Conservation (phyloP, 371 early-diverging fungal species). For the Basidiobolus meristosporus region DNA sequence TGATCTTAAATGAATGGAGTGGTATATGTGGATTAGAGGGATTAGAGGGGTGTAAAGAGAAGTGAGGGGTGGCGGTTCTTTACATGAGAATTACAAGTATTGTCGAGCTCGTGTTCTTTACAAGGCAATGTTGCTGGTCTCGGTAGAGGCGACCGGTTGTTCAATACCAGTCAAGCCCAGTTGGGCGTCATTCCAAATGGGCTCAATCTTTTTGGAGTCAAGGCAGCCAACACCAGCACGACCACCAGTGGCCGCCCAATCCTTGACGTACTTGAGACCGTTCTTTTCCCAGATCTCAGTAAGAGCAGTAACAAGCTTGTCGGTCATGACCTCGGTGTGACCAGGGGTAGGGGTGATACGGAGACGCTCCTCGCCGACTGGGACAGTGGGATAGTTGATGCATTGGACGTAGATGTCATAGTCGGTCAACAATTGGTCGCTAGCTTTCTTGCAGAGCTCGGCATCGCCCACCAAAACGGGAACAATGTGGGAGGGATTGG, state of each 20-base stretch:
- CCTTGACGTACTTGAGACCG: constrained; percentile 57
- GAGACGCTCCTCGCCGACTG: constrained; percentile 88
- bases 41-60: too few relatives aligned
- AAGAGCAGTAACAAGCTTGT: constrained; percentile 66
- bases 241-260: constrained; percentile 76
- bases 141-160: too few relatives aligned
- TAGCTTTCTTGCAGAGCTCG: constrained; percentile 74
- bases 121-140: too few relatives aligned
- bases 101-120: too few relatives aligned
- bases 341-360: constrained; percentile 96
- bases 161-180: constrained; percentile 7
- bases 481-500: constrained; percentile 96
- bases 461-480: constrained; percentile 95
- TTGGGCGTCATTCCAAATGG: constrained; percentile 44
- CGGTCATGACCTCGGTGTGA: constrained; percentile 64
- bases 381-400: constrained; percentile 96
- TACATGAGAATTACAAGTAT: too few relatives aligned
- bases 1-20: too few relatives aligned
- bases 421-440: constrained; percentile 72
- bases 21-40: too few relatives aligned
- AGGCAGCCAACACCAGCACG: constrained; percentile 67
- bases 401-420: constrained; percentile 91
- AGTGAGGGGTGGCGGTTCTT: too few relatives aligned
- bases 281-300: constrained; percentile 73
- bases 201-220: constrained; percentile 13